phyloP scores from a whole-genome alignment of 2,329 filamentous ascomycete genomes.

The Metarhizium humberi region DNA sequence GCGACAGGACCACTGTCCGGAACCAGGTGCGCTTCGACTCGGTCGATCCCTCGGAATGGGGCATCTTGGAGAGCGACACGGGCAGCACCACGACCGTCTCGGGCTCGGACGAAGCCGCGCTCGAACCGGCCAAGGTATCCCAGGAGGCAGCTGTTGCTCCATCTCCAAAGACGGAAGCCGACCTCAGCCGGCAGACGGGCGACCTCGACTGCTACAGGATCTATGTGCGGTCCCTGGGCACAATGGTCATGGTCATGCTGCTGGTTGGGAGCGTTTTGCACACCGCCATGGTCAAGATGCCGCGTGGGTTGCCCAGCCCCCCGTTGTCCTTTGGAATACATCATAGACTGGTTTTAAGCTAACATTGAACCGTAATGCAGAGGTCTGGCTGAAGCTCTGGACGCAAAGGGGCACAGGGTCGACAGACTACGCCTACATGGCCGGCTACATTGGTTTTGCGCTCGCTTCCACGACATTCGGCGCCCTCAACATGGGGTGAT shows the following conservation, averaged over 20 bases:
- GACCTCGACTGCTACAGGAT: constrained; percentile 20
- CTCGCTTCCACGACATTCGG: constrained; percentile 9
- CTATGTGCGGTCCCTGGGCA: constrained; percentile 17
- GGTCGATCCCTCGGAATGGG: constrained; percentile 10
- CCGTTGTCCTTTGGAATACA: neutral
- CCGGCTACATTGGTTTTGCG: constrained; percentile 15
- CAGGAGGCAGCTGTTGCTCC: neutral
- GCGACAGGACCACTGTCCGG: constrained; percentile 10
- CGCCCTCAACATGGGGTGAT: constrained; percentile 7
- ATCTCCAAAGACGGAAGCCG: constrained; percentile 9
- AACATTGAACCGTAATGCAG: constrained; percentile 2
- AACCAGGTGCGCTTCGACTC: constrained; percentile 16
- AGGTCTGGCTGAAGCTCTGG: constrained; percentile 19
- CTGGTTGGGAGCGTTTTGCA: constrained; percentile 8
- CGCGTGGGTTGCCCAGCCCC: constrained; percentile 10
- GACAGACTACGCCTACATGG: constrained; percentile 11
- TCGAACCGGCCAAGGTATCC: neutral
- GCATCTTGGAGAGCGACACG: constrained; percentile 6
- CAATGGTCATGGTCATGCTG: constrained; percentile 11
- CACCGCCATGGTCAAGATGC: constrained; percentile 13
- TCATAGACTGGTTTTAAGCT: neutral
- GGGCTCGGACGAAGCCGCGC: neutral
- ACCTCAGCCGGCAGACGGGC: constrained; percentile 18
- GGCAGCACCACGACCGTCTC: neutral
- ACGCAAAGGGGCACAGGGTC: constrained; percentile 14